Evolutionary conservation across 1,284 basidiomycete species (phyloP), one percentile per base, ranked within the genome.

Genomic region (Blastosporella zonata): DNA sequence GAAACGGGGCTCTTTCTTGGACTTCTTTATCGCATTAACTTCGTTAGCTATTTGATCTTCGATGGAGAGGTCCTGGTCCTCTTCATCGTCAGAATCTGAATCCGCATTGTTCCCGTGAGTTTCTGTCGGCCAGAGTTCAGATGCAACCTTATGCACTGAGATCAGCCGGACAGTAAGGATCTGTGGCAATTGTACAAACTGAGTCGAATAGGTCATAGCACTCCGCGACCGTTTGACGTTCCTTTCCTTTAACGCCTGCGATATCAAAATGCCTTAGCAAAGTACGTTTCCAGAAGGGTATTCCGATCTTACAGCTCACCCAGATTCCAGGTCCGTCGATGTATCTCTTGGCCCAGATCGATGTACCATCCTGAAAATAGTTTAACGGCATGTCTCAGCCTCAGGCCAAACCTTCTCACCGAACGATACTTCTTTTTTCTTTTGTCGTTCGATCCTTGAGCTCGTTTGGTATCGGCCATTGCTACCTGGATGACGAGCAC

Each of bases 291-390:
- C 23, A 47, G 40, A 49, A 39, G 21, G 27, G 12, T 42, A 6
- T 18, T 23, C 9, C 2, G 17, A 28, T 56, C 73, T 57, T 59
- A 76, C 87, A 90, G 56, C 82, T 89, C 5, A 81, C 82, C 89
- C 89, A 91, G 13, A 91, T 69, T 18, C 88, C 88, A 31, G 89
- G 89, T 5, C 88, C 87, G 50, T 87, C 82, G 47, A 91, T 77
- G 15, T 70, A 66, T 44, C 75, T 68, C 60, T 80, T 85, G 20
- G 66, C 73, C 81, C 83, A 84, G 20, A 83, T 74, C 7, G 82
- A 75, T 1, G 80, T 81, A 7, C 82, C 82, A 59, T 85, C 79
- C 82, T 82, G 48, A 10, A 38, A 22, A 50, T 20, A 43, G 35
- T 25, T 38, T 23, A 37, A 42, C 6, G 21, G 2, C n/a, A 12